These are phyloP conservation scores for Acanthamoeba royreba DNA, from an alignment of 208 protist species.

Conservation along the genomic window DNA sequence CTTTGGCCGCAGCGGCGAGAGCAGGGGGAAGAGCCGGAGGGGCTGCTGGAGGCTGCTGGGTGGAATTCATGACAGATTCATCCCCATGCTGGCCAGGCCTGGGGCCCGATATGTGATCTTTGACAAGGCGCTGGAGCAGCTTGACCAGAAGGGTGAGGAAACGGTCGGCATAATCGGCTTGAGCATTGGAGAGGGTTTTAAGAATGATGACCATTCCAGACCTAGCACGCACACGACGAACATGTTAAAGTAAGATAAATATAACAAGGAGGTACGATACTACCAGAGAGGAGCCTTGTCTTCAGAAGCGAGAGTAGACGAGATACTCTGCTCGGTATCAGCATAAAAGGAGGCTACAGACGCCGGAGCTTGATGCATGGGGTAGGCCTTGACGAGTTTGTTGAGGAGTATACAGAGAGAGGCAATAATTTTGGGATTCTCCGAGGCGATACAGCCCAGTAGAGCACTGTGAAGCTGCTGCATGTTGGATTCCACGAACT, in stretches of 20 bases:
- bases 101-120: neutral
- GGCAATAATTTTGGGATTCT: neutral
- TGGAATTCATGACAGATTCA: neutral
- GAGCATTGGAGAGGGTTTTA: neutral
- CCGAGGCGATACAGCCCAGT: neutral
- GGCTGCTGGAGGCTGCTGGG: neutral
- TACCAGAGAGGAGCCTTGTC: neutral
- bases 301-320: neutral
- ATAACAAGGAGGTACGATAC: no score
- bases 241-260: no score
- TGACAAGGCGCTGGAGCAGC: neutral
- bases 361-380: neutral
- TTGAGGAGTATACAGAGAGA: neutral
- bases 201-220: conserved; percentile 16
- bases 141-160: conserved; percentile 14
- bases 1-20: neutral
- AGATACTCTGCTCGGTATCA: neutral
- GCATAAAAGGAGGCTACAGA: neutral
- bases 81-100: no score
- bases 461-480: neutral
- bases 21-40: neutral
- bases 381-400: neutral
- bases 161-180: neutral
- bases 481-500: neutral
- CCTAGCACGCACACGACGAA: no score